Conservation (phyloP, 139 green algal species). For the Closterium sp. region DNA sequence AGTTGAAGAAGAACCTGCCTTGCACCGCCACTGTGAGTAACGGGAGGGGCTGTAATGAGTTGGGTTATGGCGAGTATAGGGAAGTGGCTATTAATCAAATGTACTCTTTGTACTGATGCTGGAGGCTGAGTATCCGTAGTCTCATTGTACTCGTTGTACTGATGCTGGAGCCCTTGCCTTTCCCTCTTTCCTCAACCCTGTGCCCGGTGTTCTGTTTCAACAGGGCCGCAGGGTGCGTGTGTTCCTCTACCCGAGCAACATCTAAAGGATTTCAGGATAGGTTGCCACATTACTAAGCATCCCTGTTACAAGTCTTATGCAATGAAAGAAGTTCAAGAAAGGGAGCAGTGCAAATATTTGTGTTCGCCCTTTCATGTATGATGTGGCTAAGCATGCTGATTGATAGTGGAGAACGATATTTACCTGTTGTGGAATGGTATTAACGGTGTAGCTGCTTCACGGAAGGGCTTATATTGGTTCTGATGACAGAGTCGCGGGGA, state of each 20-base stretch:
- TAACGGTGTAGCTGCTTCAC: too few species aligned
- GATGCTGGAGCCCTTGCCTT: neutral
- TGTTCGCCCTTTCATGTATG: neutral
- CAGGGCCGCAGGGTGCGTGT: conserved; percentile 44
- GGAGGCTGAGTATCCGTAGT: neutral
- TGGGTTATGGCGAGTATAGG: too few species aligned
- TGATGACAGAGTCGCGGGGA: neutral
- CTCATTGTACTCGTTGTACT: neutral
- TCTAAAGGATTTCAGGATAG: conserved; percentile 14
- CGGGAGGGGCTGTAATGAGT: conserved; percentile 1
- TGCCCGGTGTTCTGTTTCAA: neutral
- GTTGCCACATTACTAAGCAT: neutral
- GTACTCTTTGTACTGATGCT: neutral
- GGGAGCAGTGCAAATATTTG: neutral
- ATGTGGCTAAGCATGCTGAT: neutral
- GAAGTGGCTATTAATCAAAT: too few species aligned
- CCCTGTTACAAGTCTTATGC: neutral
- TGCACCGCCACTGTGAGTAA: conserved; percentile 50
- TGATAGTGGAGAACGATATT: neutral
- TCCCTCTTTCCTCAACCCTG: neutral
- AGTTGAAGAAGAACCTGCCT: conserved; percentile 96
- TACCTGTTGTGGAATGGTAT: too few species aligned
- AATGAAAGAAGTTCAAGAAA: neutral
- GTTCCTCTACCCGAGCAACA: conserved; percentile 42
- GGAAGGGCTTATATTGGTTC: neutral